Evolutionary conservation across 768 basidiomycete genomes (phyloP).

Genomic region (Lanmaoa pseudosensibilis): DNA sequence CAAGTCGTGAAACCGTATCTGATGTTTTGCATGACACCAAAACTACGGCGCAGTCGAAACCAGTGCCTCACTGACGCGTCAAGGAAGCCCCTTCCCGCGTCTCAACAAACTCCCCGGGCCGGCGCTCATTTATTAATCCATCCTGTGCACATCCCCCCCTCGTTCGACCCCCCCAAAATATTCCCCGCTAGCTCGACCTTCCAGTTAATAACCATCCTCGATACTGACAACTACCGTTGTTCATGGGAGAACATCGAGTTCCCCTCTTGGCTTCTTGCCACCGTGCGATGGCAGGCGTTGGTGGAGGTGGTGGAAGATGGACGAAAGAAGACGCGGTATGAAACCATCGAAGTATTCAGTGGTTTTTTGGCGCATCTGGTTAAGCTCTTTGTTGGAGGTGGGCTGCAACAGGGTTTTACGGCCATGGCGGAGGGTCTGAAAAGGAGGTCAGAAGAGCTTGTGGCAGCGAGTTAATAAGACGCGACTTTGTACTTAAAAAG

Average conservation of each 20-base stretch:
- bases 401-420: slow-evolving; percentile 45
- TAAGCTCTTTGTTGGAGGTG: slow-evolving; percentile 41
- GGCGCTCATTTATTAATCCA: slow-evolving; percentile 50
- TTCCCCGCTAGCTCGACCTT: slow-evolving; percentile 41
- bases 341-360: slow-evolving; percentile 60
- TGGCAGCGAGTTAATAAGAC: not conserved
- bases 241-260: slow-evolving; percentile 51
- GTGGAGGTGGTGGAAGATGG: slow-evolving; percentile 45
- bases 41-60: slow-evolving; percentile 41
- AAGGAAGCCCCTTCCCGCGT: slow-evolving; percentile 36
- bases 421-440: slow-evolving; percentile 63
- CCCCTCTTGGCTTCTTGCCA: slow-evolving; percentile 48
- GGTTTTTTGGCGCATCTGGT: slow-evolving; percentile 57
- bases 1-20: not conserved
- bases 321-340: slow-evolving; percentile 55
- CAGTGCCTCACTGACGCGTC: slow-evolving; percentile 46
- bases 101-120: slow-evolving; percentile 48
- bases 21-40: not conserved
- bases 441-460: slow-evolving; percentile 43
- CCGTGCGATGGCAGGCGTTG: slow-evolving; percentile 67
- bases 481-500: not conserved
- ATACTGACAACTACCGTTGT: slow-evolving; percentile 53
- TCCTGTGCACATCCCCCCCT: slow-evolving; percentile 61
- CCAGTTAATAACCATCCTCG: slow-evolving; percentile 48
- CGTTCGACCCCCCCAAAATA: slow-evolving; percentile 40